Conservation (phyloP, 768 basidiomycete genomes). For the Lactarius evosmus region DNA sequence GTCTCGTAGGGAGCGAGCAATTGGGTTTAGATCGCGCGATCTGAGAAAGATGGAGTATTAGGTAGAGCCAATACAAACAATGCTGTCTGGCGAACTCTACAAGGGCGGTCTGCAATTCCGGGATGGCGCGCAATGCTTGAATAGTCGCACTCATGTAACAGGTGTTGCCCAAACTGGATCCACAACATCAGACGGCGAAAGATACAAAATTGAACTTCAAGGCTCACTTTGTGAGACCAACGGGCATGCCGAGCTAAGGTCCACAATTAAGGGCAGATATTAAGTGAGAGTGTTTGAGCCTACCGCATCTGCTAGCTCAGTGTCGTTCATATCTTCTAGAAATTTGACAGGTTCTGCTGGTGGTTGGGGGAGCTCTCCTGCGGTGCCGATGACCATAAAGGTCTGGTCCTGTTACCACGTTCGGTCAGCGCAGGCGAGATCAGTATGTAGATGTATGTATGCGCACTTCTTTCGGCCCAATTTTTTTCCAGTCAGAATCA, state of each 20-base stretch:
- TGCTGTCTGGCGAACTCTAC: constrained; percentile 44
- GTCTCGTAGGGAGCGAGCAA: constrained; percentile 54
- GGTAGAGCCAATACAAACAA: neutral
- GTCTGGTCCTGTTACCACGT: constrained; percentile 64
- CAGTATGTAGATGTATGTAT: neutral
- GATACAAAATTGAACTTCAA: constrained; percentile 2
- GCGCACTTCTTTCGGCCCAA: constrained; percentile 75
- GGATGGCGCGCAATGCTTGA: constrained; percentile 90
- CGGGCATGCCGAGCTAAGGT: constrained; percentile 63
- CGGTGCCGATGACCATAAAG: constrained; percentile 91
- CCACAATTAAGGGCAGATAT: neutral
- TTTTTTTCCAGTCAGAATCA: constrained; percentile 81
- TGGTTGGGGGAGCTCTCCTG: constrained; percentile 87
- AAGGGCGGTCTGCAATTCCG: constrained; percentile 79
- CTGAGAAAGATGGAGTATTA: neutral
- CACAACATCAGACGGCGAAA: constrained; percentile 33
- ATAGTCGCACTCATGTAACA: constrained; percentile 98
- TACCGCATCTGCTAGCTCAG: constrained; percentile 76
- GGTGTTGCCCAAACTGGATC: constrained; percentile 70
- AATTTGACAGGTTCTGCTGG: constrained; percentile 78
- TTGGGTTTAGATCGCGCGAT: constrained; percentile 31
- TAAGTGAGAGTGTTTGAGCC: constrained; percentile 29
- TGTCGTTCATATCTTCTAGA: constrained; percentile 89
- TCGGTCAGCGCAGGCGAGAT: constrained; percentile 6
- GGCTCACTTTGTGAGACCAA: constrained; percentile 69